A percentile compares a stretch with the other conserved stretches of the same genome.
Evolutionary conservation across 805 yeast species (phyloP).

Genomic region (Saccharomycopsis olivae): DNA sequence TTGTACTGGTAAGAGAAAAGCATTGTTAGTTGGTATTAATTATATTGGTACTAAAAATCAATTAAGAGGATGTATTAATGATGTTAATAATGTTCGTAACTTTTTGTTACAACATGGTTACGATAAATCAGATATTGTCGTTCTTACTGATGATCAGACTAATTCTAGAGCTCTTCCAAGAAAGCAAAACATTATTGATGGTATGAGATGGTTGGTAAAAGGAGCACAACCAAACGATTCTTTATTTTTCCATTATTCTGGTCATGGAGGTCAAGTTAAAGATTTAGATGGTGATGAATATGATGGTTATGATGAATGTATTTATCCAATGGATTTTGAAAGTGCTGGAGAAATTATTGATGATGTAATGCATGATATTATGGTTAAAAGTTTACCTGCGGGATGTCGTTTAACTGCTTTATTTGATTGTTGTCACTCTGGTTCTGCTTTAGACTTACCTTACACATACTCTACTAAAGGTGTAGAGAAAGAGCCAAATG

Average conservation of each 20-base stretch:
- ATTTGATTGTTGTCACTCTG: slow-evolving; percentile 68
- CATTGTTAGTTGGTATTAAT: slow-evolving; percentile 58
- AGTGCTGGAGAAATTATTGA: slow-evolving; percentile 53
- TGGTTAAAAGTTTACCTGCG: slow-evolving; percentile 52
- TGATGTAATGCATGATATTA: slow-evolving; percentile 49
- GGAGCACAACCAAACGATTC: slow-evolving; percentile 60
- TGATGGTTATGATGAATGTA: slow-evolving; percentile 51
- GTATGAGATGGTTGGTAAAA: slow-evolving; percentile 65
- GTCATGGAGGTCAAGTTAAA: slow-evolving; percentile 61
- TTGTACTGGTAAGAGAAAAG: slow-evolving; percentile 55
- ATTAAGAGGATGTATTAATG: slow-evolving; percentile 63
- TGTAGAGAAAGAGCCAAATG: slow-evolving; percentile 58
- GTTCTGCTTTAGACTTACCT: slow-evolving; percentile 64
- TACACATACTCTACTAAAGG: slow-evolving; percentile 64
- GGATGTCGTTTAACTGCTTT: slow-evolving; percentile 63
- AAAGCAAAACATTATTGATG: slow-evolving; percentile 50
- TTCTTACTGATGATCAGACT: slow-evolving; percentile 37
- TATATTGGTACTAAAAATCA: slow-evolving; percentile 47
- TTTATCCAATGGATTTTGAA: slow-evolving; percentile 56
- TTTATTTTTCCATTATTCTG: slow-evolving; percentile 61
- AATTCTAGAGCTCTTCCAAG: slow-evolving; percentile 39
- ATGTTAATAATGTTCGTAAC: slow-evolving; percentile 38
- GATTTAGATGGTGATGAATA: slow-evolving; percentile 56
- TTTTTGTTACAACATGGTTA: slow-evolving; percentile 25
- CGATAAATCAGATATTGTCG: slow-evolving; percentile 31